Evolutionary conservation across 371 early-diverging fungal genomes (phyloP).

Genomic region (Circinella umbellata): DNA sequence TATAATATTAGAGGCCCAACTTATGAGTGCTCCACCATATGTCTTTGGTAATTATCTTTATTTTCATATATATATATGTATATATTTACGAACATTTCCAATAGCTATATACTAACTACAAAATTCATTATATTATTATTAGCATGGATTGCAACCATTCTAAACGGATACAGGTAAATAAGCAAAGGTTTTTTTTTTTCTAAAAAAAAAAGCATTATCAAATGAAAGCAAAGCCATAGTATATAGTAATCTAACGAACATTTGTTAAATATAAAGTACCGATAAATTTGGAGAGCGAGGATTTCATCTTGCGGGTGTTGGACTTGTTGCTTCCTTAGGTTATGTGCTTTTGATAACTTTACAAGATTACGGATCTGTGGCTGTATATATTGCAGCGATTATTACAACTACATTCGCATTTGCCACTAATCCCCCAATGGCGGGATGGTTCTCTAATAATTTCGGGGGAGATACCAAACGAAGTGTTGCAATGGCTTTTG

Average conservation of each 20-base stretch:
- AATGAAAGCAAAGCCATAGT: no score
- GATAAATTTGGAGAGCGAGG: slow-evolving; percentile 38
- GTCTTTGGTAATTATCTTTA: slow-evolving; percentile 7
- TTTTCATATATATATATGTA: no score
- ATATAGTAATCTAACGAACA: no score
- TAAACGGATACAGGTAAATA: background rate
- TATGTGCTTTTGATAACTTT: slow-evolving; percentile 62
- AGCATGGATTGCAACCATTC: background rate
- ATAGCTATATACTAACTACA: background rate
- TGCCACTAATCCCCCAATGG: slow-evolving; percentile 25
- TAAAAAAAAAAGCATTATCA: no score
- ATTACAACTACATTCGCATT: slow-evolving; percentile 57
- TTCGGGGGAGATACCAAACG: slow-evolving; percentile 70
- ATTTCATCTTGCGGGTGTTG: slow-evolving; percentile 62
- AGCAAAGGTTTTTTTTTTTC: background rate
- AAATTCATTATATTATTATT: background rate
- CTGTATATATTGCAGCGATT: slow-evolving; percentile 52
- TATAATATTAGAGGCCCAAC: slow-evolving; percentile 43
- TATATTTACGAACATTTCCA: no score
- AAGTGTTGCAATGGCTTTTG: slow-evolving; percentile 58
- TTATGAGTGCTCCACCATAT: slow-evolving; percentile 36
- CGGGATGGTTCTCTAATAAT: slow-evolving; percentile 43
- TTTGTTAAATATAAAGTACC: background rate
- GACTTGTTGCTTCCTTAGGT: slow-evolving; percentile 60
- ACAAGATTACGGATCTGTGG: slow-evolving; percentile 14